A percentile compares a stretch with the other conserved stretches of the same genome.
Evolutionary conservation across 2,329 filamentous ascomycete species (phyloP).

Genomic region (Botryotinia calthae): DNA sequence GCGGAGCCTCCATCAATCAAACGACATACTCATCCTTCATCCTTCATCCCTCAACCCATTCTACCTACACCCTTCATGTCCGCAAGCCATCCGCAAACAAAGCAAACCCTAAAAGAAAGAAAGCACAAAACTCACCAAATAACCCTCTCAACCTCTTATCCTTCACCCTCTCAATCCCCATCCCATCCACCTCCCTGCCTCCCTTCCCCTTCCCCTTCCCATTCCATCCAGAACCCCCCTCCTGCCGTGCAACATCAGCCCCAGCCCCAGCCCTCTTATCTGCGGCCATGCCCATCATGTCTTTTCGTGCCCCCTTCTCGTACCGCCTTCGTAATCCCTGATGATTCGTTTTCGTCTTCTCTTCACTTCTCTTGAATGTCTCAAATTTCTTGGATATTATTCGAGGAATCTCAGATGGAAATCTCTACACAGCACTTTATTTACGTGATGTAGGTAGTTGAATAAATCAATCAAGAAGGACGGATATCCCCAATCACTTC

Average conservation of each 20-base stretch:
- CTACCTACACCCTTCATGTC: neutral
- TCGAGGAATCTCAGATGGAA: neutral
- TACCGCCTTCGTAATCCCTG: neutral
- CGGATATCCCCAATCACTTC: neutral
- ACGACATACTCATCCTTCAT: too few species aligned
- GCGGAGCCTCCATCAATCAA: neutral
- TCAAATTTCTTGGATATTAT: neutral
- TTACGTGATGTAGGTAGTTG: neutral
- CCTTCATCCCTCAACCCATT: neutral
- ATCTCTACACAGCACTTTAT: neutral
- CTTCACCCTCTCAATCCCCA: neutral
- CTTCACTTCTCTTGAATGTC: neutral
- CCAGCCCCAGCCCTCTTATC: neutral
- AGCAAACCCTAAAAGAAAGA: neutral
- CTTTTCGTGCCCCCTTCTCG: neutral
- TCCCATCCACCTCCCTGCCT: neutral
- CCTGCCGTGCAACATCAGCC: conserved; percentile 12
- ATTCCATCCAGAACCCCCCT: too few species aligned
- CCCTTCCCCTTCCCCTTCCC: neutral
- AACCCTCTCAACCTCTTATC: conserved; percentile 3
- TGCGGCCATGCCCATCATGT: neutral
- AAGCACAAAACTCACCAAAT: neutral
- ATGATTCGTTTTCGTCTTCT: neutral
- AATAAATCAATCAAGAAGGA: neutral
- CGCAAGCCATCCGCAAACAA: neutral